These are phyloP conservation scores for Penicillium fimorum DNA, from an alignment of 495 filamentous ascomycete genomes.

Conservation along the genomic window DNA sequence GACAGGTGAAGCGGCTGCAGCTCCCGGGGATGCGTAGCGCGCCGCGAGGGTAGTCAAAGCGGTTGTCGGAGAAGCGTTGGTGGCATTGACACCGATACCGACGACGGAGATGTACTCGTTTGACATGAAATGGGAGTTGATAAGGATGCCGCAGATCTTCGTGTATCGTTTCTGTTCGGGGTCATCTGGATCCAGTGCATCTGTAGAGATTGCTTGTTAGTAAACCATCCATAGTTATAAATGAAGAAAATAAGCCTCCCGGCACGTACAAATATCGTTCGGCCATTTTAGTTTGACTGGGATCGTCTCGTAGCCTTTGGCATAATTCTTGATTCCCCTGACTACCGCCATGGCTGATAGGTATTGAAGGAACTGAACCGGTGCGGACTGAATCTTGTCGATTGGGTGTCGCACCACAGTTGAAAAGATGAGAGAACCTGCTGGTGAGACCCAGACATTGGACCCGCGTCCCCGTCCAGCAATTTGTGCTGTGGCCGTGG, in stretches of 20 bases:
- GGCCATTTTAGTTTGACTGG: constrained; percentile 95
- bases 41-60: constrained; percentile 70
- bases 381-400: constrained; percentile 65
- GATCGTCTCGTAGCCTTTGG: constrained; percentile 64
- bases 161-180: constrained; percentile 63
- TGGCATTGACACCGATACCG: constrained; percentile 86
- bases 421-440: constrained; percentile 82
- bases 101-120: constrained; percentile 83
- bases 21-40: constrained; percentile 28
- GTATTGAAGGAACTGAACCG: constrained; percentile 94
- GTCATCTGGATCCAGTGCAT: constrained; percentile 70
- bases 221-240: neutral
- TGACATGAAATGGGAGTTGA: constrained; percentile 78
- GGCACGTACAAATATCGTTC: constrained; percentile 75
- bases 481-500: constrained; percentile 89
- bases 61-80: constrained; percentile 84
- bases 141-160: constrained; percentile 92
- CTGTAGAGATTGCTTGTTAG: constrained; percentile 30
- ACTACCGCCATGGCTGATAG: constrained; percentile 88
- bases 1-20: constrained; percentile 48
- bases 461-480: constrained; percentile 87
- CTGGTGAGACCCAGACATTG: constrained; percentile 94
- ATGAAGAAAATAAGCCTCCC: neutral
- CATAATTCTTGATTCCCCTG: constrained; percentile 80
- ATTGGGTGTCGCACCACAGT: constrained; percentile 80